A percentile compares a stretch with the other conserved stretches of the same genome.
Evolutionary conservation across 2,329 filamentous ascomycete genomes (phyloP).

Genomic region (Aphanoascus verrucosus): DNA sequence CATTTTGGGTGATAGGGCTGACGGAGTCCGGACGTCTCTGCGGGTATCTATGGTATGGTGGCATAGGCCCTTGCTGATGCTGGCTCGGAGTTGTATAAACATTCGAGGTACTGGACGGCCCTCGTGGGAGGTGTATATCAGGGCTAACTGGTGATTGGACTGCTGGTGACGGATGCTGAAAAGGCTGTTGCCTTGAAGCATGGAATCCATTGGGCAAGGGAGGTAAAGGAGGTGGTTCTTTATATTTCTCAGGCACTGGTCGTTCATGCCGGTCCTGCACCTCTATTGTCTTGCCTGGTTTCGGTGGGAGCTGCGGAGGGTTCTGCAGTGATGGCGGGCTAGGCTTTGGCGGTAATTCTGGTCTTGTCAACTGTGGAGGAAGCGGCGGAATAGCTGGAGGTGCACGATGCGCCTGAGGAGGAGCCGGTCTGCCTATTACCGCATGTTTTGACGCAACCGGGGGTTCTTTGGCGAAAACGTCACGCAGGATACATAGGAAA

Average conservation of each 20-base stretch:
- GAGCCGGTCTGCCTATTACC: slow-evolving; percentile 29
- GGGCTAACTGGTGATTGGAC: background rate
- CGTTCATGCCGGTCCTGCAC: slow-evolving; percentile 16
- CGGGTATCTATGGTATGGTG: slow-evolving; percentile 8
- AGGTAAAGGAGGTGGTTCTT: slow-evolving; percentile 27
- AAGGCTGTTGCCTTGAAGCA: background rate
- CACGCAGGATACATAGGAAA: slow-evolving; percentile 68
- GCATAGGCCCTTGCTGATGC: slow-evolving; percentile 1
- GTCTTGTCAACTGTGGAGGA: slow-evolving; percentile 50
- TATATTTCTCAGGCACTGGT: slow-evolving; percentile 21
- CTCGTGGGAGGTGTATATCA: background rate
- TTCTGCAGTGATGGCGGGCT: slow-evolving; percentile 35
- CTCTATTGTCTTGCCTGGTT: slow-evolving; percentile 22
- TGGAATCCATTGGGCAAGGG: slow-evolving; percentile 27
- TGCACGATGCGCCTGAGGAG: slow-evolving; percentile 27
- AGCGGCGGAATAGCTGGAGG: slow-evolving; percentile 63
- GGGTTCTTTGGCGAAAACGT: slow-evolving; percentile 88
- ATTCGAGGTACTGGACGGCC: background rate
- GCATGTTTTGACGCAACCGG: slow-evolving; percentile 66
- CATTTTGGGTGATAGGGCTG: slow-evolving; percentile 1
- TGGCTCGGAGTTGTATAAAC: background rate
- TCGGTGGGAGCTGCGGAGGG: slow-evolving; percentile 30
- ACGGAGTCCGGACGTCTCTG: slow-evolving; percentile 2
- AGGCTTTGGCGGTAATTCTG: slow-evolving; percentile 25
- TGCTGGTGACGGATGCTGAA: background rate